Base-by-base conservation (phyloP, 1,139 yeast species). In the Hyphopichia khmerensis region DNA sequence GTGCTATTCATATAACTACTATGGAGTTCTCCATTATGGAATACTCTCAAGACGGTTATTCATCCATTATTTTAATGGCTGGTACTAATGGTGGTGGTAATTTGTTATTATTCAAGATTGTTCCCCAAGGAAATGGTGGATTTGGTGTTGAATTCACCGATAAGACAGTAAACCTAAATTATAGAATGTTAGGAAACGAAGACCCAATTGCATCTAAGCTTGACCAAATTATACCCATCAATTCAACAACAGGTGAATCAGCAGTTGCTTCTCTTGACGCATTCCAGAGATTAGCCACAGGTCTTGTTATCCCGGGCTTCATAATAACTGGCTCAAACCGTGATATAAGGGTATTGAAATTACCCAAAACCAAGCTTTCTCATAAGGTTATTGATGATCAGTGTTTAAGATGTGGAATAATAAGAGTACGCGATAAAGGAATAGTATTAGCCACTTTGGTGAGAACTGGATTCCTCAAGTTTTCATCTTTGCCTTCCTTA, bases 81-180 rank as follows among this genome's bases (percentile, higher is more conserved):
- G 99, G 99, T 24, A 86, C 97, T 0, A 79, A 82, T 43, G 69
- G 70, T 27, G 99, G 99, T 14, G 87, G 79, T 15, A 71, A 88
- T 43, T 60, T 90, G 15, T 52, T 84, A 24, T 75, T 82, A 0
- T 87, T 79, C 62, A 83, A 84, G 55, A 64, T 93, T 2, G 59
- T 84, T 4, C 96, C 96, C 1, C 80, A 77, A 41, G 64, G 76
- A 0, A 71, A 75, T 33, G 96, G 96, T 4, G 83, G 88, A 24
- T 91, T 83, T 57, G 68, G 72, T 32, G 88, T 81, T 0, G 76
- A 75, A 10, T 75, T 77, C 48, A 73, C 79, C 4, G 86, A 82
- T 41, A 72, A 69, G 43, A 62, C 72, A 0, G 56, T 69, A 14
- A 70, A 67, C 18, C 63, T 73, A 39, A 72, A 69, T 48, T 69